Base-by-base conservation (phyloP, 2,329 filamentous ascomycete species). In the Diaporthe capsici region DNA sequence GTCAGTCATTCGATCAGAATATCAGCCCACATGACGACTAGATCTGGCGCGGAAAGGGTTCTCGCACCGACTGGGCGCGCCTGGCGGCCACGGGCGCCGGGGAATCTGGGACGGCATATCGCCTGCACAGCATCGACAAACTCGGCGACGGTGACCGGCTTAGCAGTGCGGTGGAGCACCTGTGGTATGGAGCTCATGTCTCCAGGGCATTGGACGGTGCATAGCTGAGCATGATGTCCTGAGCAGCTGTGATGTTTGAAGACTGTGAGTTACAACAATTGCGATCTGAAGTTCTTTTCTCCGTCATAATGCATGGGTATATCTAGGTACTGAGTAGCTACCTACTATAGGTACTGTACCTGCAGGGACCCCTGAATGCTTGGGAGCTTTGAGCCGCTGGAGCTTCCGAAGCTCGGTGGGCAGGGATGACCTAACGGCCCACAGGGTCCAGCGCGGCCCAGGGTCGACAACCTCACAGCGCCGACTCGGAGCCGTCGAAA, bases 81-180 rank as follows among this genome's bases (percentile, higher is more conserved):
- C 57, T 78, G 77, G 17, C 81, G 80, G 53, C 78, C 79, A 57
- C 84, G 83, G 25, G 83, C 83, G 34, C 82, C 80, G 3, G 87
- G 87, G 79, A 88, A 90, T n/a, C 88, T 86, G 15, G 88, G 88
- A 39, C 82, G 83, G 78, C 88, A 88, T 76, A 84, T 84, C 70
- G 89, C 87, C 71, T 85, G 85, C 75, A 92, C 77, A 25, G 88
- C 90, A 78, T 91, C 84, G 79, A 80, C 77, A 77, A 89, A 89
- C 79, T 88, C 87, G 76, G 72, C 61, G 57, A 81, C 60, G 72
- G 79, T 74, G 74, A 88, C 86, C 31, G 86, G 84, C 79, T 81
- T 83, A 49, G 85, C 84, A 72, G 79, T 81, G 39, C 82, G 81
- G 78, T 87, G 84, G 53, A 87, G 76, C 39, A 86, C 83, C 77